These are phyloP conservation scores for Erysimum cheiranthoides DNA, from an alignment of 345 rosid genomes.

Conservation along the genomic window DNA sequence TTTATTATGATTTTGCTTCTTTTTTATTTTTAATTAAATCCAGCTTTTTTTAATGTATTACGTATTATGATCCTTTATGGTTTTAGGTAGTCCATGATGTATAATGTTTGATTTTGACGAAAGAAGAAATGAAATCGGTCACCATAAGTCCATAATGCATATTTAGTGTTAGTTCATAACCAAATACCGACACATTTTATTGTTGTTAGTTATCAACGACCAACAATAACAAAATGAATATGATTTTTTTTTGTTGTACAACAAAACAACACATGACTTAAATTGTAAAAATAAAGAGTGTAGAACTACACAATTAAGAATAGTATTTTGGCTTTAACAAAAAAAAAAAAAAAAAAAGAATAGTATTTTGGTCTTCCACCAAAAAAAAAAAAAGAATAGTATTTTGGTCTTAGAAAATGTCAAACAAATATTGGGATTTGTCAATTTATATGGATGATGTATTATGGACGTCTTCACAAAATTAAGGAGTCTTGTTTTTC, in stretches of 20 bases:
- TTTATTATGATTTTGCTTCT: constrained; percentile 7
- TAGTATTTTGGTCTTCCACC: no score
- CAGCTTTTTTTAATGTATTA: not conserved
- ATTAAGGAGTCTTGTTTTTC: not conserved
- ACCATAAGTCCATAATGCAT: not conserved
- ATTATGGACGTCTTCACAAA: not conserved
- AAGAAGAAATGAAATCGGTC: constrained; percentile 1
- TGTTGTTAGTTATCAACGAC: not conserved
- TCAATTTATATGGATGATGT: not conserved
- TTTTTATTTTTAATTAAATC: not conserved
- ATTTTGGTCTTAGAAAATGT: not conserved
- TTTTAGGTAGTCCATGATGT: constrained; percentile 32
- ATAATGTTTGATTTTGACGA: constrained; percentile 34
- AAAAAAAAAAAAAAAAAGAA: no score
- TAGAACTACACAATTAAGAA: not conserved
- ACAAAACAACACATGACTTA: not conserved
- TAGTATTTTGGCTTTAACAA: not conserved
- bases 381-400: no score
- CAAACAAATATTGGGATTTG: no score
- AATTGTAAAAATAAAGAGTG: not conserved
- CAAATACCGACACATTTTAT: constrained; percentile 8
- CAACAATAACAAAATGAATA: not conserved
- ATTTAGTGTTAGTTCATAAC: not conserved
- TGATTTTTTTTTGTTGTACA: not conserved
- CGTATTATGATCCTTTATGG: constrained; percentile 31